Conservation (phyloP, 1,284 basidiomycete genomes). For the Pisolithus thermaeus region DNA sequence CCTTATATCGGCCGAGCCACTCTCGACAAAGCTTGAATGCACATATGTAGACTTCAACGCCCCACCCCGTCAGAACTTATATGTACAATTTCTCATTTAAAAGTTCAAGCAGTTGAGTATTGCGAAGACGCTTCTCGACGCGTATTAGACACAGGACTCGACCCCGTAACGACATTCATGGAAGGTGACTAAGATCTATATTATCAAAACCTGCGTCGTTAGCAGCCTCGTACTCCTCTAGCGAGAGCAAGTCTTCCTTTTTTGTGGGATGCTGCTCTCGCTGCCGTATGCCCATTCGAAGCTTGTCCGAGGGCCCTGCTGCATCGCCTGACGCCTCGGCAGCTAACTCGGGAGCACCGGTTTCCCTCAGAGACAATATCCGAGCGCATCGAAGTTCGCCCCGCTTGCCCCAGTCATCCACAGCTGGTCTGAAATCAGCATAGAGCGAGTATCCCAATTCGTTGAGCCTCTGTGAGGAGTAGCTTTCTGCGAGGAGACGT, state of each 20-base stretch:
- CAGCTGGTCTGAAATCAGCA: slow-evolving; percentile 66
- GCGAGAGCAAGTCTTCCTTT: slow-evolving; percentile 33
- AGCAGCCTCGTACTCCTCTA: slow-evolving; percentile 49
- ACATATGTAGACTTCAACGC: too few relatives aligned
- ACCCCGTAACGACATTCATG: slow-evolving; percentile 3
- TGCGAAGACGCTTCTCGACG: too few relatives aligned
- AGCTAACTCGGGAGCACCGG: slow-evolving; percentile 7
- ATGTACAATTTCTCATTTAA: too few relatives aligned
- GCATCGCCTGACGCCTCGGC: neutral
- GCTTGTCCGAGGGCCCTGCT: slow-evolving; percentile 14
- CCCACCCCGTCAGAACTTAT: too few relatives aligned
- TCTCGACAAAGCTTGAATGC: too few relatives aligned
- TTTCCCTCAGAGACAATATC: slow-evolving; percentile 53
- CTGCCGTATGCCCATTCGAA: slow-evolving; percentile 8
- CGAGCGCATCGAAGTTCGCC: slow-evolving; percentile 59
- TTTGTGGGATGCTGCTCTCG: slow-evolving; percentile 16
- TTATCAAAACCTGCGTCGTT: slow-evolving; percentile 39
- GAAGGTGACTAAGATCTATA: slow-evolving; percentile 32
- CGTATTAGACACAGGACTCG: too few relatives aligned
- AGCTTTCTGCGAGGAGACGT: slow-evolving; percentile 70
- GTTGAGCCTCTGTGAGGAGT: slow-evolving; percentile 62
- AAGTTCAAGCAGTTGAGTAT: too few relatives aligned
- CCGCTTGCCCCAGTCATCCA: slow-evolving; percentile 69
- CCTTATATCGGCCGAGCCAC: too few relatives aligned
- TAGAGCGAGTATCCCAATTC: slow-evolving; percentile 67